phyloP scores from a whole-genome alignment of 495 filamentous ascomycete species.

The Evernia prunastri region DNA sequence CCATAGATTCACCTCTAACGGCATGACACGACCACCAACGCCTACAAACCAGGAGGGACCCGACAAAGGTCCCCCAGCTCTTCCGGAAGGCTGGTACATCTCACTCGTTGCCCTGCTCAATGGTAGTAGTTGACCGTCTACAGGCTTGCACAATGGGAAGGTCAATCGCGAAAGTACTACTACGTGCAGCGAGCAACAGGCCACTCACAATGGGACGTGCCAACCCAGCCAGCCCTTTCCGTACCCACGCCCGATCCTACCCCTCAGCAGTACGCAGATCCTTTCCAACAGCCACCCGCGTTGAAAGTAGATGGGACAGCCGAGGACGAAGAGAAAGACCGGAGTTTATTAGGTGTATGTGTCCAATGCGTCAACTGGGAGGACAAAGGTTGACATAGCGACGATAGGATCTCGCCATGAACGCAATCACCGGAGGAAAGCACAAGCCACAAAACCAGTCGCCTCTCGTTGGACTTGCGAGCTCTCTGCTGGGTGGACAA shows the following conservation, averaged over 20 bases:
- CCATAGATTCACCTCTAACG: neutral
- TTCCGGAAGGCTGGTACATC: conserved; percentile 28
- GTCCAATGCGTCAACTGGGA: neutral
- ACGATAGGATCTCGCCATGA: conserved; percentile 35
- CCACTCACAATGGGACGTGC: conserved; percentile 70
- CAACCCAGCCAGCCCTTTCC: conserved; percentile 49
- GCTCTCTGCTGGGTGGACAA: conserved; percentile 35
- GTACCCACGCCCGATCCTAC: conserved; percentile 28
- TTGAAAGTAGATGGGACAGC: conserved; percentile 14
- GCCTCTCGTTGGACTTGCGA: conserved; percentile 33
- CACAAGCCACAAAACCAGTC: conserved; percentile 30
- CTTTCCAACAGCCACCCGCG: conserved; percentile 25
- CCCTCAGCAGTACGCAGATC: conserved; percentile 25
- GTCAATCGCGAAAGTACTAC: conserved; percentile 65
- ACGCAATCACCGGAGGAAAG: conserved; percentile 35
- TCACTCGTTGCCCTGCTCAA: neutral
- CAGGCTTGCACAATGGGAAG: conserved; percentile 79
- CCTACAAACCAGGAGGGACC: conserved; percentile 27
- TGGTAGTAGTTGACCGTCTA: neutral
- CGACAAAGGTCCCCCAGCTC: conserved; percentile 14
- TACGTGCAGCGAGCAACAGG: conserved; percentile 72
- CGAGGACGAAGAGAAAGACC: conserved; percentile 19
- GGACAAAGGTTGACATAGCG: neutral
- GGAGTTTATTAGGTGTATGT: conserved; percentile 25
- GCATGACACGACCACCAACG: conserved; percentile 21